A percentile compares a stretch with the other conserved stretches of the same genome.
phyloP scores from a whole-genome alignment of 768 basidiomycete genomes.

The Tylopilus sp. region DNA sequence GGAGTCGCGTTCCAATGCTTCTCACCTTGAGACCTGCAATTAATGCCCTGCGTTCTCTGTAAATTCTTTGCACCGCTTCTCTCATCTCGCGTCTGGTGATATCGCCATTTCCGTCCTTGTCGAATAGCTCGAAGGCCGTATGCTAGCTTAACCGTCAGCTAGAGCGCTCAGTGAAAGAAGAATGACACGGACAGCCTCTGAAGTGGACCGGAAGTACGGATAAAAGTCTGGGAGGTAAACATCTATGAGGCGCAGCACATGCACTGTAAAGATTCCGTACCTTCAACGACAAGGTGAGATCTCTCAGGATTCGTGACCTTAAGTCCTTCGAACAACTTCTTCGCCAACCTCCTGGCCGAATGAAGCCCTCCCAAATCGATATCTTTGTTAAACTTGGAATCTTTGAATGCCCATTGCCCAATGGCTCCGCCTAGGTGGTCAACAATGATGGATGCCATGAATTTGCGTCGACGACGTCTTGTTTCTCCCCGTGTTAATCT shows the following conservation, averaged over 20 bases:
- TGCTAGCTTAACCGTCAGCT: slow-evolving; percentile 39
- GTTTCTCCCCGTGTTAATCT: slow-evolving; percentile 27
- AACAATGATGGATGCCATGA: slow-evolving; percentile 64
- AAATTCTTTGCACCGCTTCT: slow-evolving; percentile 77
- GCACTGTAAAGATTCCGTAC: slow-evolving; percentile 30
- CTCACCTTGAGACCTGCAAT: slow-evolving; percentile 65
- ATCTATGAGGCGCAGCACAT: background rate
- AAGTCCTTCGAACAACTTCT: slow-evolving; percentile 62
- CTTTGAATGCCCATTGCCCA: slow-evolving; percentile 66
- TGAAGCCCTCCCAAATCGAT: slow-evolving; percentile 52
- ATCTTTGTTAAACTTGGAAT: slow-evolving; percentile 55
- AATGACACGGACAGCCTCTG: slow-evolving; percentile 55
- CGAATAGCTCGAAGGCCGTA: slow-evolving; percentile 67
- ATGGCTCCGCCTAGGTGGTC: slow-evolving; percentile 66
- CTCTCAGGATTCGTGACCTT: slow-evolving; percentile 58
- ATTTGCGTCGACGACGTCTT: slow-evolving; percentile 44
- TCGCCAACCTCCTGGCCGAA: slow-evolving; percentile 65
- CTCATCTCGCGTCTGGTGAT: slow-evolving; percentile 78
- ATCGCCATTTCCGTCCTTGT: slow-evolving; percentile 82
- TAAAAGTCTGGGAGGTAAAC: slow-evolving; percentile 54
- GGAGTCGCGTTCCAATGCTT: background rate
- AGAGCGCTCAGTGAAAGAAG: background rate
- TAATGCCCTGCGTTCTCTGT: slow-evolving; percentile 71
- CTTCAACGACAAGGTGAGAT: slow-evolving; percentile 63
- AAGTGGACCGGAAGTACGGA: slow-evolving; percentile 68